Evolutionary conservation across 2,329 filamentous ascomycete genomes (phyloP).

Genomic region (Cercospora janseana): DNA sequence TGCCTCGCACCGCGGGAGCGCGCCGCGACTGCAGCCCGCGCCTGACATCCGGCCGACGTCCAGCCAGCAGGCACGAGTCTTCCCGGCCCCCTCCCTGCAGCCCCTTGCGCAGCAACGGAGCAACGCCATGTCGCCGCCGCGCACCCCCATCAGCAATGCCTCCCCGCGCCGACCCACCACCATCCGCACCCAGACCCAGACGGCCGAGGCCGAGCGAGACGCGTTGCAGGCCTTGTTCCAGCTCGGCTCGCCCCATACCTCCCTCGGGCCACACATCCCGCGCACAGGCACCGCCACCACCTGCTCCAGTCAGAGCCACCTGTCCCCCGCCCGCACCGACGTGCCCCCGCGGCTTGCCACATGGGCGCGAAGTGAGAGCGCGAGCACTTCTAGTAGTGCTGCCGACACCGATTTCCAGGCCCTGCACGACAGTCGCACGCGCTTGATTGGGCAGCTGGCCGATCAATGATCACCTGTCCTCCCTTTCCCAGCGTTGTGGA

Average conservation of each 20-base stretch:
- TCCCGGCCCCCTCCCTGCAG: slow-evolving; percentile 14
- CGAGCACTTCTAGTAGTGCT: slow-evolving; percentile 20
- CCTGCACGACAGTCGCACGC: slow-evolving; percentile 17
- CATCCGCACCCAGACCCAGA: slow-evolving; percentile 67
- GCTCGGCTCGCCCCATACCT: slow-evolving; percentile 58
- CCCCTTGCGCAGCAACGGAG: slow-evolving; percentile 11
- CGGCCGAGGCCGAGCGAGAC: slow-evolving; percentile 69
- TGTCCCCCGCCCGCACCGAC: slow-evolving; percentile 29
- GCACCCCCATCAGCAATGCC: slow-evolving; percentile 36
- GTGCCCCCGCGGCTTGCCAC: slow-evolving; percentile 30
- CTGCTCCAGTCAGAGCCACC: slow-evolving; percentile 22
- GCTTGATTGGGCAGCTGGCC: slow-evolving; percentile 16
- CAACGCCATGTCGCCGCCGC: slow-evolving; percentile 35
- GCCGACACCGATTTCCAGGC: slow-evolving; percentile 7
- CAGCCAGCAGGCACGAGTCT: slow-evolving; percentile 14
- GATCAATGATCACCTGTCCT: slow-evolving; percentile 2
- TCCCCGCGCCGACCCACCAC: slow-evolving; percentile 45
- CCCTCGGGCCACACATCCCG: slow-evolving; percentile 38
- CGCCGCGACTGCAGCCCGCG: slow-evolving; percentile 31
- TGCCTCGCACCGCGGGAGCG: slow-evolving; percentile 2
- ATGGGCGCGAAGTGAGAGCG: slow-evolving; percentile 34
- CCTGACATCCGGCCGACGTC: slow-evolving; percentile 33
- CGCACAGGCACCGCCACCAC: slow-evolving; percentile 21
- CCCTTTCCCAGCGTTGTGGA: background rate
- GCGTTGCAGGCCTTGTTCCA: slow-evolving; percentile 77